Conservation (phyloP, 2,329 filamentous ascomycete species). For the Aspergillus tubingensis region DNA sequence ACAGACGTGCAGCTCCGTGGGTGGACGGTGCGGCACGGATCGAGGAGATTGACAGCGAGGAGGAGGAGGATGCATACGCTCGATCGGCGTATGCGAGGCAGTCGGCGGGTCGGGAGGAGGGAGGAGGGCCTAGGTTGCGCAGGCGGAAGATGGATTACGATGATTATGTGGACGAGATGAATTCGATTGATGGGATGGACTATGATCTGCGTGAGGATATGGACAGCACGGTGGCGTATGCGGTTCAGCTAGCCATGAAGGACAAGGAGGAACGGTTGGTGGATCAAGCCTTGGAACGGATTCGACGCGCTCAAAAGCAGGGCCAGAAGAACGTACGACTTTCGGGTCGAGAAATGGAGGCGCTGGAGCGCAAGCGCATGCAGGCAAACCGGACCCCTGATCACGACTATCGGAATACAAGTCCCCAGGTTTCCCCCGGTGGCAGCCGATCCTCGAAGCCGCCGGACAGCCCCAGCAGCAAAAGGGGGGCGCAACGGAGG, state of each 20-base stretch:
- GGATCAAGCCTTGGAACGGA: conserved; percentile 75
- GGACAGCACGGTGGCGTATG: conserved; percentile 46
- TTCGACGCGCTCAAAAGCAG: conserved; percentile 72
- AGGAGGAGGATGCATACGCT: conserved; percentile 43
- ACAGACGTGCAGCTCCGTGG: conserved; percentile 56
- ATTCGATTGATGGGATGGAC: conserved; percentile 49
- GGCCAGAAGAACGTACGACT: conserved; percentile 80
- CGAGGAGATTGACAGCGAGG: conserved; percentile 43
- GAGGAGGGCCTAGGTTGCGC: conserved; percentile 39
- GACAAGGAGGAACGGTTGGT: conserved; percentile 75
- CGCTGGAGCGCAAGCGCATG: conserved; percentile 70
- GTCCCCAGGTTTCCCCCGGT: conserved; percentile 8
- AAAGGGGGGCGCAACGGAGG: conserved; percentile 21
- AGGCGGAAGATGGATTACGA: conserved; percentile 41
- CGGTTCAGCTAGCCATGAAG: conserved; percentile 57
- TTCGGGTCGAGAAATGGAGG: conserved; percentile 76
- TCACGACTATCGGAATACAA: conserved; percentile 16
- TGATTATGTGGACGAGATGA: conserved; percentile 52
- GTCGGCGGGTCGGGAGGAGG: conserved; percentile 32
- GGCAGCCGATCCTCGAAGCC: conserved; percentile 23
- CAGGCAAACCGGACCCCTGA: conserved; percentile 44
- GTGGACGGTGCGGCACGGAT: conserved; percentile 47
- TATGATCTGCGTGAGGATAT: conserved; percentile 57
- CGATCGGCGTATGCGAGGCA: conserved; percentile 31
- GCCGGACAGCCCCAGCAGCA: conserved; percentile 23